Evolutionary conservation across 179 eudicot genomes (phyloP).

Genomic region (Vitellaria paradoxa): DNA sequence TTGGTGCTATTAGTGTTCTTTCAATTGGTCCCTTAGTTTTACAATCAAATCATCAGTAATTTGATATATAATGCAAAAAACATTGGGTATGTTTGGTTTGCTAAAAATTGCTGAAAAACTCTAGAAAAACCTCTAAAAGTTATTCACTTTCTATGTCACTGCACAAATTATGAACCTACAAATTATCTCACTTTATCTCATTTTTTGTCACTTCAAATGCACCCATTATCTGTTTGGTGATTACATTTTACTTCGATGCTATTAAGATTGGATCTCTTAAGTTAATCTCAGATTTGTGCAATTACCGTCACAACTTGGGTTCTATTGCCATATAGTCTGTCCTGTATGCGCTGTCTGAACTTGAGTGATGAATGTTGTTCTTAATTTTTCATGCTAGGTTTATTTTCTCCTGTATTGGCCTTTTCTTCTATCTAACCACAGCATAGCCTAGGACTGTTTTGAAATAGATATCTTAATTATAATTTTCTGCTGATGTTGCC

Average conservation of each 20-base stretch:
- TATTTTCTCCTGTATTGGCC: not conserved
- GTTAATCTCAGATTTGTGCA: not conserved
- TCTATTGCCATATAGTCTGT: not conserved
- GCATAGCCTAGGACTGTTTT: not conserved
- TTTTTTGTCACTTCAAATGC: too few relatives aligned
- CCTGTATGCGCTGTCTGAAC: not conserved
- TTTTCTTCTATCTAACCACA: not conserved
- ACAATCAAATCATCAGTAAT: too few relatives aligned
- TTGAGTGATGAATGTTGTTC: not conserved
- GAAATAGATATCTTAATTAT: not conserved
- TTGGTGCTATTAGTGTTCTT: not conserved
- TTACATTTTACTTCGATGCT: not conserved
- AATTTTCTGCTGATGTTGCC: not conserved
- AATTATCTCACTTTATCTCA: too few relatives aligned
- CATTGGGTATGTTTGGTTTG: too few relatives aligned
- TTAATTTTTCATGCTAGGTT: not conserved
- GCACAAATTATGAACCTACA: too few relatives aligned
- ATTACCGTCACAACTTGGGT: not conserved
- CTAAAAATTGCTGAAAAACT: too few relatives aligned
- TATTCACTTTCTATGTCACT: too few relatives aligned
- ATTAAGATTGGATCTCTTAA: not conserved
- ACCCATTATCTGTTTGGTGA: not conserved
- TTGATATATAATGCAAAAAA: not conserved
- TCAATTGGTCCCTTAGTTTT: not conserved
- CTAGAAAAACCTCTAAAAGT: too few relatives aligned